Percentiles rank a stretch among this genome's conserved stretches.
These are phyloP conservation scores for Exophiala xenobiotica DNA, from an alignment of 2,329 filamentous ascomycete genomes.

Conservation along the genomic window DNA sequence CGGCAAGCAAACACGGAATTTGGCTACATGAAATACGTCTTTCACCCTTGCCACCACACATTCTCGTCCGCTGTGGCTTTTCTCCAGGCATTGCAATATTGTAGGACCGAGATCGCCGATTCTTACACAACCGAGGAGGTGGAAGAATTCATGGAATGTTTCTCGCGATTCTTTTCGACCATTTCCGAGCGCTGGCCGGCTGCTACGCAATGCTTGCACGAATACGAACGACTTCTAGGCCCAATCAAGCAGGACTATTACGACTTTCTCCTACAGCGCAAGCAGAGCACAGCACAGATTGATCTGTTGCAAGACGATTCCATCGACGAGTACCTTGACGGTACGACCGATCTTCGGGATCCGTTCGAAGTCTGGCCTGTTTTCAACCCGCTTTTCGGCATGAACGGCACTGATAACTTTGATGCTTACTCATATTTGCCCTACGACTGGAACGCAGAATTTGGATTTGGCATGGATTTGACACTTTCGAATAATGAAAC, in stretches of 20 bases:
- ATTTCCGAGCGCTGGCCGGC: constrained; percentile 14
- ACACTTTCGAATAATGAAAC: background rate
- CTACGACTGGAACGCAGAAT: constrained; percentile 13
- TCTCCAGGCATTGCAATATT: constrained; percentile 9
- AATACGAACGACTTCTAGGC: constrained; percentile 11
- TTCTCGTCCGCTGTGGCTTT: constrained; percentile 9
- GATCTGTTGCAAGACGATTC: background rate
- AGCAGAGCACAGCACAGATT: background rate
- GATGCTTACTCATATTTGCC: constrained; percentile 6
- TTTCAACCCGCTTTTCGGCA: background rate
- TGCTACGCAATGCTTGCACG: constrained; percentile 7
- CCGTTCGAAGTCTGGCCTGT: constrained; percentile 6
- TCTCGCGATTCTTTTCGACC: constrained; percentile 14
- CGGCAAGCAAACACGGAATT: constrained; percentile 12
- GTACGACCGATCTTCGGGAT: background rate
- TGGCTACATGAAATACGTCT: constrained; percentile 14
- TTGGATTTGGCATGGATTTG: constrained; percentile 7
- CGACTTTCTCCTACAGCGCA: constrained; percentile 5
- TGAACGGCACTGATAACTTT: background rate
- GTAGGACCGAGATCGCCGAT: constrained; percentile 6
- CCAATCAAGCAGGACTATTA: constrained; percentile 7
- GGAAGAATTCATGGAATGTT: constrained; percentile 5
- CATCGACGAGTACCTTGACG: background rate
- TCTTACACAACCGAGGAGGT: constrained; percentile 4
- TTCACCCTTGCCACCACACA: constrained; percentile 11